Conservation (phyloP, 129 eudicot genomes). For the Sambucus nigra region DNA sequence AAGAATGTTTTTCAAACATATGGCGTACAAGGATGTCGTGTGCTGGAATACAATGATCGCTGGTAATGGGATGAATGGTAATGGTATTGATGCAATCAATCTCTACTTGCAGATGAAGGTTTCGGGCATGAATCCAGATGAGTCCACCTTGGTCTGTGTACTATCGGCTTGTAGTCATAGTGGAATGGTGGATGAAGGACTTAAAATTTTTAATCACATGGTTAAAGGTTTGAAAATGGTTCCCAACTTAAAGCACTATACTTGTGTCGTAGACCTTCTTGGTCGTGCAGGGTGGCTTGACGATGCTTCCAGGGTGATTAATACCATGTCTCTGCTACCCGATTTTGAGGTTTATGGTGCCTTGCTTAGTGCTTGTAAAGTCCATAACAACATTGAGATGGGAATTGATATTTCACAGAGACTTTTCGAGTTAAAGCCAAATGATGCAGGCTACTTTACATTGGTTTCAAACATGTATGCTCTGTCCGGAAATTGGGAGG, state of each 20-base stretch:
- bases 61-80: constrained; percentile 39
- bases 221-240: constrained; percentile 22
- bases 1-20: constrained; percentile 19
- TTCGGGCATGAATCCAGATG: constrained; percentile 33
- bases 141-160: constrained; percentile 39
- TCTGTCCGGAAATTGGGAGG: constrained; percentile 20
- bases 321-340: constrained; percentile 14
- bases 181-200: constrained; percentile 41
- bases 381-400: constrained; percentile 14
- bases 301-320: constrained; percentile 22
- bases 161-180: constrained; percentile 56
- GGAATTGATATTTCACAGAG: constrained; percentile 20
- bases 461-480: constrained; percentile 27
- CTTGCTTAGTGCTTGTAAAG: constrained; percentile 25
- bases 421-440: constrained; percentile 17
- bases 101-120: constrained; percentile 29
- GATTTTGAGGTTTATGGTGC: constrained; percentile 21
- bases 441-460: constrained; percentile 25
- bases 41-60: constrained; percentile 56
- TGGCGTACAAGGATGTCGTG: constrained; percentile 32
- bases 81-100: constrained; percentile 32
- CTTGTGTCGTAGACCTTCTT: constrained; percentile 32
- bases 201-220: constrained; percentile 22
- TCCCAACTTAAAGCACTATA: constrained; percentile 41
- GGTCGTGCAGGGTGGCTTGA: constrained; percentile 25